Evolutionary conservation across 2,329 filamentous ascomycete species (phyloP).

Genomic region (Pseudogymnoascus sp.): DNA sequence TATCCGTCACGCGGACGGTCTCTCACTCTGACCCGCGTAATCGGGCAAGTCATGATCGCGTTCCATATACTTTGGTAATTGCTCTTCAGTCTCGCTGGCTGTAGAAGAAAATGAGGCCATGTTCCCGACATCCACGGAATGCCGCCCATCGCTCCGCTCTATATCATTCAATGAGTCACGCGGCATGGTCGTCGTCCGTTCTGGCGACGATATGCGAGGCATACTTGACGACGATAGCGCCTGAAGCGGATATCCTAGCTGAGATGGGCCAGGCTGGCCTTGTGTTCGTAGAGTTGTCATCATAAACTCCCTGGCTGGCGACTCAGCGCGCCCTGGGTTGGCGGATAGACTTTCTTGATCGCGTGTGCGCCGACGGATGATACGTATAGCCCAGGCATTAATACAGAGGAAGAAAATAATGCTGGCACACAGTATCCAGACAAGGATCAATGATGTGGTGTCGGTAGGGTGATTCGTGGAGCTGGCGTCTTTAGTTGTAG

Average conservation of each 20-base stretch:
- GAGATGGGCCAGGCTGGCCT: not conserved
- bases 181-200: not conserved
- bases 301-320: not conserved
- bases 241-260: not conserved
- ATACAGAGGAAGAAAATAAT: not conserved
- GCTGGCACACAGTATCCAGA: not conserved
- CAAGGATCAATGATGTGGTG: not conserved
- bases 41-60: not conserved
- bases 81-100: not conserved
- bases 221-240: not conserved
- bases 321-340: not conserved
- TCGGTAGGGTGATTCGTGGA: not conserved
- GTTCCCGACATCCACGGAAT: not conserved
- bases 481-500: not conserved
- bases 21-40: not conserved
- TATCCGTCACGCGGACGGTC: not conserved
- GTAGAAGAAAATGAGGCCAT: not conserved
- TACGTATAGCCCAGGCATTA: constrained; percentile 1
- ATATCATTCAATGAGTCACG: not conserved
- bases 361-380: not conserved
- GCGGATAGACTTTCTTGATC: not conserved
- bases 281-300: not conserved
- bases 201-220: not conserved
- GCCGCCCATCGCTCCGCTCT: not conserved
- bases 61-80: not conserved